These are phyloP conservation scores for Chalaropsis thielavioides DNA, from an alignment of 2,329 filamentous ascomycete species.

Conservation along the genomic window DNA sequence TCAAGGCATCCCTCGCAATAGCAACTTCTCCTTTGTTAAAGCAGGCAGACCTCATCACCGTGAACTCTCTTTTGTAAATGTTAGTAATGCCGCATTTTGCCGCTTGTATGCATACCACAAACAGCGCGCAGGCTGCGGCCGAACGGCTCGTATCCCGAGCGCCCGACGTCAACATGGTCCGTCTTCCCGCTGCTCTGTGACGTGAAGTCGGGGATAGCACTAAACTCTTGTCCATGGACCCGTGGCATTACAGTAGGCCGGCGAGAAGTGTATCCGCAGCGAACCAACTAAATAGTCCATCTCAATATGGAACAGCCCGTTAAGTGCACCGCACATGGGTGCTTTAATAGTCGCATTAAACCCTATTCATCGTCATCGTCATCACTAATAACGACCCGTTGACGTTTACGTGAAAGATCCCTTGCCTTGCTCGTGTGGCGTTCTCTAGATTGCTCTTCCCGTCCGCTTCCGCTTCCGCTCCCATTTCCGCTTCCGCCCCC, in stretches of 20 bases:
- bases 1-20: too few relatives aligned
- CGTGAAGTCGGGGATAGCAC: too few relatives aligned
- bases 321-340: background rate
- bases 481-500: background rate
- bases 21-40: too few relatives aligned
- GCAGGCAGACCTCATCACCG: too few relatives aligned
- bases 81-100: too few relatives aligned
- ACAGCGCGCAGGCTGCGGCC: too few relatives aligned
- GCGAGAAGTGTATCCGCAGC: background rate
- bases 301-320: too few relatives aligned
- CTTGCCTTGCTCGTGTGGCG: background rate
- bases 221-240: background rate
- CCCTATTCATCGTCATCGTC: slow-evolving; percentile 8
- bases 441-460: background rate
- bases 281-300: too few relatives aligned
- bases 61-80: too few relatives aligned
- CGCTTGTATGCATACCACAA: too few relatives aligned
- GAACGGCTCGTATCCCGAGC: background rate
- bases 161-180: background rate
- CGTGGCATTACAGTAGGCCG: background rate
- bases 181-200: too few relatives aligned
- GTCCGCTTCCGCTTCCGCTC: background rate
- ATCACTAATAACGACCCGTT: slow-evolving; percentile 1
- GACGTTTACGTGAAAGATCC: background rate
- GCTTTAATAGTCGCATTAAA: background rate